Percentiles rank a stretch among this genome's conserved stretches.
Conservation (phyloP, 352 stramenopile genomes). For the Phytophthora constricta region DNA sequence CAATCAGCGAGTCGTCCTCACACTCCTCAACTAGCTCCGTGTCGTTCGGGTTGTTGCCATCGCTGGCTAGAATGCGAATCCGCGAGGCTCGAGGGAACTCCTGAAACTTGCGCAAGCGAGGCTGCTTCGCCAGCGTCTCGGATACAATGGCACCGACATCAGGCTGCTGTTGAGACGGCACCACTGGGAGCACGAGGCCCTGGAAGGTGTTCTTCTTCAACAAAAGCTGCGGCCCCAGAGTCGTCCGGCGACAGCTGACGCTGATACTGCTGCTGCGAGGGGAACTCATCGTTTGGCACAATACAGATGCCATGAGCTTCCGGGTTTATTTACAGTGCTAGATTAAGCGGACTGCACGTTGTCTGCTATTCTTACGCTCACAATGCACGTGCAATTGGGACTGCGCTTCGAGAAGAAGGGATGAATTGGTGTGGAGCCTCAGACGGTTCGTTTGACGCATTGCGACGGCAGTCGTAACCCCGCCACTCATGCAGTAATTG, state of each 20-base stretch:
- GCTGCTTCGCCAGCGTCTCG: constrained; percentile 37
- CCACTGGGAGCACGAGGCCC: constrained; percentile 60
- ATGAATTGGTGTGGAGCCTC: constrained; percentile 37
- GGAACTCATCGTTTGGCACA: constrained; percentile 33
- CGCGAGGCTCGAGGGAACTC: constrained; percentile 58
- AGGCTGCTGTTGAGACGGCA: constrained; percentile 24
- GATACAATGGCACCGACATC: constrained; percentile 23
- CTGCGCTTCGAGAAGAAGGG: neutral
- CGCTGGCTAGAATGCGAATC: constrained; percentile 27
- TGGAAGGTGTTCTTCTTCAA: constrained; percentile 81
- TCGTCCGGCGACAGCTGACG: constrained; percentile 28
- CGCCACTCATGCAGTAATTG: constrained; percentile 67
- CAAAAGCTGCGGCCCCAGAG: constrained; percentile 57
- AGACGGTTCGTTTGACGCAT: constrained; percentile 59
- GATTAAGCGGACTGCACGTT: no score
- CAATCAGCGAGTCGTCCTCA: constrained; percentile 57
- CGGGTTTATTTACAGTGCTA: no score
- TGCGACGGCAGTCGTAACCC: constrained; percentile 31
- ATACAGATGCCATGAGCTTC: no score
- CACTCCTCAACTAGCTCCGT: constrained; percentile 59
- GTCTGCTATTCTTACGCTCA: neutral
- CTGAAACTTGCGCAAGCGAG: constrained; percentile 54
- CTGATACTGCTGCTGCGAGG: constrained; percentile 15
- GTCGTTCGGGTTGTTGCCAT: constrained; percentile 5
- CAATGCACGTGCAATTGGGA: neutral